phyloP scores from a whole-genome alignment of 179 eudicot species.

The Beta lomatogona region DNA sequence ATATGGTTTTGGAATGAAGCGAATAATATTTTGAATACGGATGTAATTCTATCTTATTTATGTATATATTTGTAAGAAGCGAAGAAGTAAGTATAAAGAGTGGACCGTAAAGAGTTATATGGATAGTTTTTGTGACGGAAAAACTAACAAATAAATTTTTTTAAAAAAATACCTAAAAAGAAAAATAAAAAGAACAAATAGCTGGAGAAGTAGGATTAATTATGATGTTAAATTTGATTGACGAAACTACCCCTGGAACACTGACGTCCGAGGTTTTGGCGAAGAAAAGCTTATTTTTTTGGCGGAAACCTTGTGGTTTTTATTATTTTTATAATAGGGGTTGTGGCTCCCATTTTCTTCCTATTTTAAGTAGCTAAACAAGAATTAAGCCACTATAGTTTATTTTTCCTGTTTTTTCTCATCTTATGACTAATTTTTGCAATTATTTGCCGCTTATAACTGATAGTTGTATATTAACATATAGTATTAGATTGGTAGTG shows the following conservation, averaged over 20 bases:
- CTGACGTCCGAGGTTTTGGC: constrained; percentile 26
- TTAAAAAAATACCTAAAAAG: no score
- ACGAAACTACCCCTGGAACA: constrained; percentile 8
- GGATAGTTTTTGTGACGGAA: no score
- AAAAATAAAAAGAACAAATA: no score
- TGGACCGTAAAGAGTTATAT: no score
- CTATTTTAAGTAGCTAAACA: constrained; percentile 18
- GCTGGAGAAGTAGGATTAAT: not conserved
- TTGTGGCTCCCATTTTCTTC: constrained; percentile 11
- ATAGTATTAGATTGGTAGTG: not conserved
- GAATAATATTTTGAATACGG: no score
- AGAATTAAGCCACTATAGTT: not conserved
- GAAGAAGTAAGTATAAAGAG: no score
- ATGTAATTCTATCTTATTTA: no score
- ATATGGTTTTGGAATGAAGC: no score
- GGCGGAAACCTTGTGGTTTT: constrained; percentile 16
- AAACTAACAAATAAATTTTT: no score
- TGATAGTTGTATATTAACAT: not conserved
- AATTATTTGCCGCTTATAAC: not conserved
- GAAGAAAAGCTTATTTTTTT: not conserved
- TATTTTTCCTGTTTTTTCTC: constrained; percentile 4
- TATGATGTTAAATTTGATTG: not conserved
- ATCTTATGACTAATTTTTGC: not conserved
- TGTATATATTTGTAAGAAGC: no score
- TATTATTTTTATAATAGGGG: no score